Evolutionary conservation across 495 filamentous ascomycete genomes (phyloP), one percentile per base, ranked within the genome.

Genomic region (Hyaloscypha bicolor): DNA sequence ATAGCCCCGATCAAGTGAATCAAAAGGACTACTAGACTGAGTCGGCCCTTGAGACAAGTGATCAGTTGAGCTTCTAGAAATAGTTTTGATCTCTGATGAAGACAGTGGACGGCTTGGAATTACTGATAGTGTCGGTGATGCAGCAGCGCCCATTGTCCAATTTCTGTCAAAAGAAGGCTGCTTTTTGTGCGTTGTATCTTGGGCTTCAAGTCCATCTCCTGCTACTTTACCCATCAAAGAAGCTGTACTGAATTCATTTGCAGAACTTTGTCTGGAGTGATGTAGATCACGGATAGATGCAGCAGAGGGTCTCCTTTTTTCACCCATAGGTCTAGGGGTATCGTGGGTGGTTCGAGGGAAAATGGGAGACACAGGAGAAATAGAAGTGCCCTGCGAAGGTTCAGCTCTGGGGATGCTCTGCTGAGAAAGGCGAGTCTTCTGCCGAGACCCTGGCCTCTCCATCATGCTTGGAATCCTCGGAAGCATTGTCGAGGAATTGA

Each of bases 91-190:
- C 9, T 81, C 82, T 12, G 81, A 75, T 3, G 83, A 83, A 6
- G 85, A 86, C 6, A 78, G 53, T 52, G 81, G 81, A 6, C 78
- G 76, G 21, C 48, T 62, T 62, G 71, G 53, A 75, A 74, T 33
- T 69, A 61, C 52, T 74, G 74, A 30, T 3, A 65, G 25, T 4
- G 61, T 21, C 9, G 72, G 72, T 29, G 69, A 60, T n/a, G 63
- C 55, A 31, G 80, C 82, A 68, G 78, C 77, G 29, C 90, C 88
- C 77, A 94, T 88, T 25, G 91, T 93, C 95, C 96, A 99, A 64
- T 89, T 89, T 29, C 88, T 83, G 76, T 98, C 96, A 71, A 98
- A 92, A 1, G 95, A 98, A 1, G 90, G 87, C 68, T 92, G 88
- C 75, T 94, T 95, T 73, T 88, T 89, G 72, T 96, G 93, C 0